Percentiles rank a stretch among this genome's conserved stretches.
phyloP scores from a whole-genome alignment of 371 early-diverging fungal species.

The Phascolomyces articulosus region DNA sequence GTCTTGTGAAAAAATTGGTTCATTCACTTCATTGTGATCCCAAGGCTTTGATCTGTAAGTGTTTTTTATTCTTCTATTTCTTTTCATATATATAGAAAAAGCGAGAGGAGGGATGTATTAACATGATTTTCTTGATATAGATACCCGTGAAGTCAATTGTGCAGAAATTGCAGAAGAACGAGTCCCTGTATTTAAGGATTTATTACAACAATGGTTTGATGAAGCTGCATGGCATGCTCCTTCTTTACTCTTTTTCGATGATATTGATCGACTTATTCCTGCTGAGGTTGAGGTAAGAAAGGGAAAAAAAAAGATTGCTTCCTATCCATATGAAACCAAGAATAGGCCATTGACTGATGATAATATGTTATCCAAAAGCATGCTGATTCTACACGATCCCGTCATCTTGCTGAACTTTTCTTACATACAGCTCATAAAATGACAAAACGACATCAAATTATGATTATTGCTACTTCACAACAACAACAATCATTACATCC shows the following conservation, averaged over 20 bases:
- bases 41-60: constrained; percentile 64
- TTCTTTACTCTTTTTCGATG: constrained; percentile 92
- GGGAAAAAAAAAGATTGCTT: neutral
- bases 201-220: constrained; percentile 67
- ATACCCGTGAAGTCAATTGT: constrained; percentile 67
- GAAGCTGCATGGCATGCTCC: constrained; percentile 82
- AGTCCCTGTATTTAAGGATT: constrained; percentile 64
- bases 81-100: neutral
- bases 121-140: constrained; percentile 12
- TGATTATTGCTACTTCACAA: constrained; percentile 71
- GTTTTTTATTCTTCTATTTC: too few species aligned
- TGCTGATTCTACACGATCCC: constrained; percentile 69
- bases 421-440: constrained; percentile 47
- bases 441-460: constrained; percentile 54
- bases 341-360: too few species aligned
- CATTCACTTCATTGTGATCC: constrained; percentile 38
- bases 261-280: constrained; percentile 92
- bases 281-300: constrained; percentile 75
- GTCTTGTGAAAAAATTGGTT: constrained; percentile 59
- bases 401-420: constrained; percentile 75
- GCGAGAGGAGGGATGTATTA: neutral
- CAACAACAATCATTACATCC: constrained; percentile 74
- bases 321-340: neutral
- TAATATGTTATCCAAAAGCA: constrained; percentile 53
- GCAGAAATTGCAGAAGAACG: constrained; percentile 66